A percentile compares a stretch with the other conserved stretches of the same genome.
Evolutionary conservation across 352 stramenopile genomes (phyloP).

Genomic region (Pythium scleroteichum): DNA sequence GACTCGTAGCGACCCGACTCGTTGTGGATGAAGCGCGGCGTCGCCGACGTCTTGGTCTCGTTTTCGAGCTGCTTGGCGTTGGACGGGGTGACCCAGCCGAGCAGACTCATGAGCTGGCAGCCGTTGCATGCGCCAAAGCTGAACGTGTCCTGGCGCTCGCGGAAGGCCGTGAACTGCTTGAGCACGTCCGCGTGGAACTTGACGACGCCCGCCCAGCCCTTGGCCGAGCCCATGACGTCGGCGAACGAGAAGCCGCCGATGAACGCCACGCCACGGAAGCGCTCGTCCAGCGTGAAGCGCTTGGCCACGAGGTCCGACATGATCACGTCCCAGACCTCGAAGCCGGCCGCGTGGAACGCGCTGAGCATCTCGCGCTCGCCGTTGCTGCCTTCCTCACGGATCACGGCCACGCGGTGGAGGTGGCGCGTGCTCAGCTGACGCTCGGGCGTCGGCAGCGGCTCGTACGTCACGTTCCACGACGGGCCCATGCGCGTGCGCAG

Average conservation of each 20-base stretch:
- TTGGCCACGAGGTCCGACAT: constrained; percentile 96
- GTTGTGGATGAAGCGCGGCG: constrained; percentile 98
- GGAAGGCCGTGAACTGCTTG: constrained; percentile 97
- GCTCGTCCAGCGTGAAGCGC: constrained; percentile 89
- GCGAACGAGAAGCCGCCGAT: constrained; percentile 99
- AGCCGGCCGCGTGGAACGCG: constrained; percentile 96
- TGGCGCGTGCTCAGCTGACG: constrained; percentile 75
- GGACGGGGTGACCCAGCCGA: constrained; percentile 94
- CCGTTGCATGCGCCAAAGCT: constrained; percentile 99
- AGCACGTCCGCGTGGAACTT: constrained; percentile 96
- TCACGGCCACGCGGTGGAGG: constrained; percentile 95
- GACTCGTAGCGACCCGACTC: constrained; percentile 96
- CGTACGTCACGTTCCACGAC: constrained; percentile 91
- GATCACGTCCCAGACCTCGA: constrained; percentile 98
- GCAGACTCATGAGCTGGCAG: constrained; percentile 99
- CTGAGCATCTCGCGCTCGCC: constrained; percentile 98
- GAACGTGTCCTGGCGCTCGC: constrained; percentile 96
- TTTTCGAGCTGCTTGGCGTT: constrained; percentile 54
- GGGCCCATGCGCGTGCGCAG: constrained; percentile 86
- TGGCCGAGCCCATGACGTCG: constrained; percentile 98
- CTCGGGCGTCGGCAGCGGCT: constrained; percentile 77
- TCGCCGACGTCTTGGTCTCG: constrained; percentile 53
- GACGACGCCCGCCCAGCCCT: constrained; percentile 98
- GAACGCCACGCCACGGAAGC: constrained; percentile 97
- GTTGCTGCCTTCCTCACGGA: constrained; percentile 99